A percentile compares a stretch with the other conserved stretches of the same genome.
Evolutionary conservation across 2,329 filamentous ascomycete genomes (phyloP).

Genomic region (Capronia coronata): DNA sequence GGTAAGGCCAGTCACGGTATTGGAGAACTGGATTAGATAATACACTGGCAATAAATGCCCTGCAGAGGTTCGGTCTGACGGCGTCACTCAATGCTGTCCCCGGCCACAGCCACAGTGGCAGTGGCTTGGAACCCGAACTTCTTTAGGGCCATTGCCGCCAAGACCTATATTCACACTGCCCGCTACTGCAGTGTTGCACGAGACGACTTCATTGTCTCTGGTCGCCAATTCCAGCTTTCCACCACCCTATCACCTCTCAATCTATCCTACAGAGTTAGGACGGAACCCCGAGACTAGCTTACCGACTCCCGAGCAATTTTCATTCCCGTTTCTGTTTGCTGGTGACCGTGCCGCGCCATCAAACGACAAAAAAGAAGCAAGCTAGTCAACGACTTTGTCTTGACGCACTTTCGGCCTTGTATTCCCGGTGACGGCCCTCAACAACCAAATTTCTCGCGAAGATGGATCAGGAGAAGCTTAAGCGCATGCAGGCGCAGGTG

Average conservation of each 20-base stretch:
- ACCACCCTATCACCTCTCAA: not conserved
- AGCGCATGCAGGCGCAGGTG: slow-evolving; percentile 59
- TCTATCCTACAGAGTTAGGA: slow-evolving; percentile 10
- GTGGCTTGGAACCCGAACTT: no score
- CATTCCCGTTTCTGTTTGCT: not conserved
- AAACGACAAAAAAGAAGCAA: not conserved
- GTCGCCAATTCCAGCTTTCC: not conserved
- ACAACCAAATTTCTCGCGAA: slow-evolving; percentile 32
- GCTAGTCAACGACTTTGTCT: not conserved
- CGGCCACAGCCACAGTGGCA: no score
- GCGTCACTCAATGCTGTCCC: not conserved
- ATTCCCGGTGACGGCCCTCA: slow-evolving; percentile 2
- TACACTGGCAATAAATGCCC: not conserved
- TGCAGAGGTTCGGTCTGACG: not conserved
- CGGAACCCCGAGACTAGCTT: slow-evolving; percentile 5
- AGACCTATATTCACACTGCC: slow-evolving; percentile 1
- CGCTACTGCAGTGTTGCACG: not conserved
- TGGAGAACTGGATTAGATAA: no score
- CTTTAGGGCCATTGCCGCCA: slow-evolving; percentile 1
- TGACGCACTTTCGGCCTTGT: slow-evolving; percentile 1
- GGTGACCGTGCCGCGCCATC: not conserved
- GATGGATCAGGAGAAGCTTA: slow-evolving; percentile 63
- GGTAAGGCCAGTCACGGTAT: no score
- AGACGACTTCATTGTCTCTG: not conserved
- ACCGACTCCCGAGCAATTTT: slow-evolving; percentile 5